Percentiles rank a stretch among this genome's conserved stretches.
Conservation (phyloP, 2,329 filamentous ascomycete genomes). For the Didymella pomorum region DNA sequence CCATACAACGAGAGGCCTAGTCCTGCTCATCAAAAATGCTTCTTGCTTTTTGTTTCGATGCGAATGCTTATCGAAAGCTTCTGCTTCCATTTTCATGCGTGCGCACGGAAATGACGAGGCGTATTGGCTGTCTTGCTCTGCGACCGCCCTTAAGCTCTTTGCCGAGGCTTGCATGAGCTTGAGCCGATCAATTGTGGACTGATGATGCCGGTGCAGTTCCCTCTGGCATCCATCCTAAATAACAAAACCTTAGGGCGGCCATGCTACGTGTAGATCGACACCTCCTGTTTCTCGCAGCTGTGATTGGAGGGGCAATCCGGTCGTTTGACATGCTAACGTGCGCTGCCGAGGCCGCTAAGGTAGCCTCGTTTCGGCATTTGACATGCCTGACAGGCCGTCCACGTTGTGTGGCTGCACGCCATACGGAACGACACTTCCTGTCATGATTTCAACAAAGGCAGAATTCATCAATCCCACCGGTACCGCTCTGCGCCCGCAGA, state of each 20-base stretch:
- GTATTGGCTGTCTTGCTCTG: background rate
- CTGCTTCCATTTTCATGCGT: background rate
- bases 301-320: background rate
- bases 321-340: too few relatives aligned
- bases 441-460: constrained; percentile 1
- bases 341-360: background rate
- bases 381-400: background rate
- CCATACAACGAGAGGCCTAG: background rate
- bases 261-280: background rate
- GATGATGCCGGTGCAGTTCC: background rate
- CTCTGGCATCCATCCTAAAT: background rate
- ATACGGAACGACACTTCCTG: background rate
- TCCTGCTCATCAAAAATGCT: background rate
- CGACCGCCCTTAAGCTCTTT: background rate
- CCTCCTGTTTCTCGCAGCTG: background rate
- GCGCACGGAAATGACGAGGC: background rate
- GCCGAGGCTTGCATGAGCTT: background rate
- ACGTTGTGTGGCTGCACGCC: background rate
- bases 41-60: background rate
- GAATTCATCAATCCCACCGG: background rate
- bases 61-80: background rate
- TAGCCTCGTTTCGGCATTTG: background rate
- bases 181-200: background rate
- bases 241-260: background rate
- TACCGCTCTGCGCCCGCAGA: background rate